Conservation (phyloP, 179 eudicot species). For the Heliamphora pulchella region DNA sequence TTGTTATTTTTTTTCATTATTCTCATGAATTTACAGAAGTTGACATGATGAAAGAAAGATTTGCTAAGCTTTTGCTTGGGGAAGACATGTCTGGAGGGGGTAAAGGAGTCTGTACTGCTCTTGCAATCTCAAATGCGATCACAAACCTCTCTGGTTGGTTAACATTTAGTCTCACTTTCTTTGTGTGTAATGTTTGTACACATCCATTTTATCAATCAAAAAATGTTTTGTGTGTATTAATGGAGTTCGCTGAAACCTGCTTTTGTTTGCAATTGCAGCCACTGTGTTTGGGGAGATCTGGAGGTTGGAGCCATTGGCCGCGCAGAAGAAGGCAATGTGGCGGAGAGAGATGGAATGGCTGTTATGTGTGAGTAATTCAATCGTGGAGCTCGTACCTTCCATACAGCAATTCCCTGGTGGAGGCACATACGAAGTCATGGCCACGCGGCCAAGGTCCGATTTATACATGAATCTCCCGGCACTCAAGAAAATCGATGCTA, state of each 20-base stretch:
- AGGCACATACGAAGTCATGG: conserved; percentile 83
- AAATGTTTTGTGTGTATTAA: no score
- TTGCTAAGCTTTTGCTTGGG: no score
- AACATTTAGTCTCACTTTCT: no score
- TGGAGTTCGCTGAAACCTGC: not conserved
- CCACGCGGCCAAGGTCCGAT: conserved; percentile 68
- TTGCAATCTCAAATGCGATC: no score
- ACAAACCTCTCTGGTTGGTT: no score
- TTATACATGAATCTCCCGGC: conserved; percentile 84
- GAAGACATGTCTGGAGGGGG: no score
- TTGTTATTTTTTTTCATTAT: not conserved
- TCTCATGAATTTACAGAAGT: conserved; percentile 36
- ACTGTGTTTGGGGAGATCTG: conserved; percentile 89
- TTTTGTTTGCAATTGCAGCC: conserved; percentile 32
- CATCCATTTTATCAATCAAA: no score
- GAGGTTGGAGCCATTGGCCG: conserved; percentile 84
- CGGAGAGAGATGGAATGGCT: conserved; percentile 91
- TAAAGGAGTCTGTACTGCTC: no score
- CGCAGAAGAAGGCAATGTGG: conserved; percentile 78
- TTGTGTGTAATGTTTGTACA: no score
- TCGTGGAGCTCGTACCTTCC: conserved; percentile 87
- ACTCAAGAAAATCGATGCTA: conserved; percentile 77
- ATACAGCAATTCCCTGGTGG: conserved; percentile 70
- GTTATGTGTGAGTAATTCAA: conserved; percentile 75
- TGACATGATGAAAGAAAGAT: conserved; percentile 30